Base-by-base conservation (phyloP, 2,329 filamentous ascomycete species). In the Aspergillus chevalieri region DNA sequence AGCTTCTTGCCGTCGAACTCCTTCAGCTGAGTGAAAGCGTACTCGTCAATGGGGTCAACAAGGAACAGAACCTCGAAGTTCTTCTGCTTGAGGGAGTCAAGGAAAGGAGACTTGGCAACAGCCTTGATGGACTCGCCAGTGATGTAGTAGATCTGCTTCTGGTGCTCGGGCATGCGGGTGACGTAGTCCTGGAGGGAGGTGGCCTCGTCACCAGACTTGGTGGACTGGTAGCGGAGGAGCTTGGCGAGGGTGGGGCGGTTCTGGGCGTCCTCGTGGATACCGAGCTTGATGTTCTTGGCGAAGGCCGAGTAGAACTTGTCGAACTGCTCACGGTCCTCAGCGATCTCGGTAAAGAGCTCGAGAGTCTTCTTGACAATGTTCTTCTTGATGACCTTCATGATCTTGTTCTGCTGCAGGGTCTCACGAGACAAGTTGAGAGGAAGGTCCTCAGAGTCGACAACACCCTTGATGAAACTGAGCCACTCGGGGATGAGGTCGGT, bases 381-480 rank as follows among this genome's bases (percentile, higher is more conserved):
- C 90, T 98, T 98, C 86, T 94, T 95, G 84, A 97, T 97, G 76
- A 97, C 93, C 87, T 97, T 97, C 93, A 97, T 97, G 83, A 98
- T 98, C 90, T 97, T 97, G 88, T 97, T 98, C 83, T 97, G 93
- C 80, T 98, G 93, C 46, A 98, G 89, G 51, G 92, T 97, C 86
- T 98, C 93, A 87, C 93, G 93, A 70, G 93, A 97, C 80, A 98
- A 78, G 85, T 98, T 98, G 75, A 98, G 87, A 65, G 93, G 93
- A 57, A 98, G 87, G 75, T 98, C 93, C 84, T 98, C 93, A 68
- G 93, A 98, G 80, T 98, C 93, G 74, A 98, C 93, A 66, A 98
- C 93, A 86, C 93, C 93, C 88, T 98, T 98, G 85, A 98, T 79
- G 79, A 98, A 98, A 80, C 89, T 84, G 70, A 98, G 86, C 93